Evolutionary conservation across 257 asterid genomes (phyloP), one percentile per base, ranked within the genome.

Genomic region (Solanum virginianum): DNA sequence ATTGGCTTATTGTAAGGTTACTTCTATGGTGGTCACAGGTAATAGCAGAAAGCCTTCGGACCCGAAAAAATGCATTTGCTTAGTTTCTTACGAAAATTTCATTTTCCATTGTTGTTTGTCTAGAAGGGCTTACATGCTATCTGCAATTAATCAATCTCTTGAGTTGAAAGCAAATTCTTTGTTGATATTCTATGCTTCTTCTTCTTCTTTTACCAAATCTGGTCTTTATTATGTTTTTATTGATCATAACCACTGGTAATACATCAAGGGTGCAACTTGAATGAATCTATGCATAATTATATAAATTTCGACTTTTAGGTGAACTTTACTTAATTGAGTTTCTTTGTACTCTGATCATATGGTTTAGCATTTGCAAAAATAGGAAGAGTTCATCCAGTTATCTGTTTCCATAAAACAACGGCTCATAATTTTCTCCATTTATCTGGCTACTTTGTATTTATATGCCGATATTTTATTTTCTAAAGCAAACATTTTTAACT

Each of bases 1-100:
- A 97, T 87, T 95, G 98, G 98, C 94, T 90, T 88, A 91, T 94
- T 89, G 86, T 94, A 39, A 90, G 99, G 89, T 90, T 97, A 85
- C 93, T 97, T 88, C 93, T 97, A 12, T 97, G 99, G 99, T 97
- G 99, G 99, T 93, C 99, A 80, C 99, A 96, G 98, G 99, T 96
- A 88, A 53, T 53, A 75, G 24, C 43, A 24, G 24, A 49, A 75
- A 14, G n/a, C 62, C 60, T 45, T 74, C 62, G 49, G 65, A 79
- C 43, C 63, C 39, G 7, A 15, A 15, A 79, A 49, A 53, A 54
- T 11, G n/a, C 63, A 60, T 39, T 86, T 16, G 29, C 3, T 51
- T 49, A 62, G 41, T 71, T 77, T 36, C 29, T 36, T 80, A 60
- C 29, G 9, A 55, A 22, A 17, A 45, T 7, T 39, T 43, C 32